Evolutionary conservation across 2,329 filamentous ascomycete genomes (phyloP), one percentile per base, ranked within the genome.

Genomic region (Cladophialophora bantiana): DNA sequence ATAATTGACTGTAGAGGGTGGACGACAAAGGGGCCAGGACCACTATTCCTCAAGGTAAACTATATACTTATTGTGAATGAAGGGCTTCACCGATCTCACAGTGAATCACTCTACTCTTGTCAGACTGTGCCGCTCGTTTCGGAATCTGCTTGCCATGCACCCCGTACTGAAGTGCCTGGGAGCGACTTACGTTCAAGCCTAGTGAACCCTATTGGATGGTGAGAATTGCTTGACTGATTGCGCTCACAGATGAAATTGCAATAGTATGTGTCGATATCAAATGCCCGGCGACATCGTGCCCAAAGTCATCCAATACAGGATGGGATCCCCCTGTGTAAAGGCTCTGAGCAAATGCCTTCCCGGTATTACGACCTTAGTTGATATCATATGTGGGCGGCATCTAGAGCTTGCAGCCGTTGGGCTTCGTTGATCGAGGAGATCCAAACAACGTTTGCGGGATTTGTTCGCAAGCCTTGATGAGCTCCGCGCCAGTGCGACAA

Each of bases 401-500:
- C 40, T 59, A 48, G 31, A 20, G 32, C 15, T 36, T 59, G 10
- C 20, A 13, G 1, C 32, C 31, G n/a, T 31, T 26, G 31, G 20
- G 31, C 10, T 36, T 36, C 26, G 12, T 54, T 42, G 48, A 13
- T 26, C 7, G 18, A 13, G 56, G 54, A 35, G 52, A 58, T 18
- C 52, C 42, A 12, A 58, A 42, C 15, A 64, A 35, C 15, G 61
- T 64, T 15, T n/a, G 18, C 18, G 61, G 32, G 36, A 64, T 64
- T 5, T 54, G 53, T 36, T 59, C 40, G 42, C 61, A 64, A 38
- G 61, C 61, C 4, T 1, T 34, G 31, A 61, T 59, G 62, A 78
- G 66, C 36, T 77, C 73, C 9, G 13, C 32, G 2, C 15, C 65
- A 4, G 66, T 72, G 15, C 68, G 59, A 65, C 75, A 78, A 3